Conservation (phyloP, 805 yeast genomes). For the Candida maris region DNA sequence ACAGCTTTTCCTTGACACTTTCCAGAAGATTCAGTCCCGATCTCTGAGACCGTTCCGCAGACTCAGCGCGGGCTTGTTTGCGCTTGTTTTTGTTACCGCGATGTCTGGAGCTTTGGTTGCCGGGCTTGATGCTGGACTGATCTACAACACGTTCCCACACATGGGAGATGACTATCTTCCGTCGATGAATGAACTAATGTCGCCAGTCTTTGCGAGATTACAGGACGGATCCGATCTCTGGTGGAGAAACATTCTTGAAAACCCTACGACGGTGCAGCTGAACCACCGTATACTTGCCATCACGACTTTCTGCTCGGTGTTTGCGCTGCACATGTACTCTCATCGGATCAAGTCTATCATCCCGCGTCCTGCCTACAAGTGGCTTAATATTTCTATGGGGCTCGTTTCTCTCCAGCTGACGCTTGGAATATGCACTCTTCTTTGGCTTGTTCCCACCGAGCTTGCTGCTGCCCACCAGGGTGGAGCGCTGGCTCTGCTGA, state of each 20-base stretch:
- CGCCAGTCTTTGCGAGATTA: constrained; percentile 64
- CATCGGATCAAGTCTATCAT: constrained; percentile 48
- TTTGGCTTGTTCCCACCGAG: constrained; percentile 88
- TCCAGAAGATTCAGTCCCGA: constrained; percentile 61
- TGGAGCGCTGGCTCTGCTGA: constrained; percentile 86
- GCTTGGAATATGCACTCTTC: constrained; percentile 80
- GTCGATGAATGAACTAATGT: constrained; percentile 70
- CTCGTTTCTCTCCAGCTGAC: constrained; percentile 78
- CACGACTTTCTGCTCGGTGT: constrained; percentile 68
- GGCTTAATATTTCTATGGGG: constrained; percentile 73
- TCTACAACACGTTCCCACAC: constrained; percentile 92
- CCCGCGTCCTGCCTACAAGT: constrained; percentile 54
- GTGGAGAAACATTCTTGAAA: constrained; percentile 93
- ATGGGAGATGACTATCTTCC: constrained; percentile 90
- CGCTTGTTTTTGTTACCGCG: constrained; percentile 79
- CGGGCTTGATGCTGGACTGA: constrained; percentile 95
- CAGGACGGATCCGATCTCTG: constrained; percentile 67
- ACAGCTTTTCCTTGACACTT: constrained; percentile 45
- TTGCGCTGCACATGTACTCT: constrained; percentile 70
- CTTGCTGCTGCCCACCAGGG: constrained; percentile 96
- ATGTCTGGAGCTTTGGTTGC: constrained; percentile 99
- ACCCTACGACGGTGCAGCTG: constrained; percentile 93
- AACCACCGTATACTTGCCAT: constrained; percentile 84
- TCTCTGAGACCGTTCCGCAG: constrained; percentile 55
- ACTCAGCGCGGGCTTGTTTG: constrained; percentile 53